These are phyloP conservation scores for Quercus agrifolia DNA, from an alignment of 306 rosid species.

Conservation along the genomic window DNA sequence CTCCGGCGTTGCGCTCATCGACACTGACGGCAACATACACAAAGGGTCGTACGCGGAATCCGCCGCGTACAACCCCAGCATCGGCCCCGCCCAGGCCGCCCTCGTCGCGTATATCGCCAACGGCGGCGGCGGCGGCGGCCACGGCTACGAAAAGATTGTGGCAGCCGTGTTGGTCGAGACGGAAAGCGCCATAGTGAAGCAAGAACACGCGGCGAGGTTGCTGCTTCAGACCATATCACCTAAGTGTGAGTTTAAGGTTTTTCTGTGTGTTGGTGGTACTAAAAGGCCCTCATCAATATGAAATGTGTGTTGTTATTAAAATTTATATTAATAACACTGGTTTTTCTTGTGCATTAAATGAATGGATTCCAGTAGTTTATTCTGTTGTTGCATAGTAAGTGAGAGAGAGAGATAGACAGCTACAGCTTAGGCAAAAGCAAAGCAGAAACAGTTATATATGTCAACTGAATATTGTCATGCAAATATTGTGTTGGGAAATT, in stretches of 20 bases:
- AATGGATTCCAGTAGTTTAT: too few species aligned
- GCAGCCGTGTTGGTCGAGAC: slow-evolving; percentile 73
- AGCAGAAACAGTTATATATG: too few species aligned
- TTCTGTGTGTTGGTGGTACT: slow-evolving; percentile 25
- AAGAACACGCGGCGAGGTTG: slow-evolving; percentile 60
- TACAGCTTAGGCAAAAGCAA: too few species aligned
- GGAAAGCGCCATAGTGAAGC: slow-evolving; percentile 56
- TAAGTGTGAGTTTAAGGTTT: slow-evolving; percentile 31
- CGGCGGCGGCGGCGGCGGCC: slow-evolving; percentile 43
- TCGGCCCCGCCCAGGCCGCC: slow-evolving; percentile 82
- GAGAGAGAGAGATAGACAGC: too few species aligned
- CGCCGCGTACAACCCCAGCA: slow-evolving; percentile 87
- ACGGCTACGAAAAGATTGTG: slow-evolving; percentile 46
- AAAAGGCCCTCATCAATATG: too few species aligned
- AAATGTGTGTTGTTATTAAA: too few species aligned
- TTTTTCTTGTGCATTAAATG: too few species aligned
- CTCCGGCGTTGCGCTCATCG: slow-evolving; percentile 71
- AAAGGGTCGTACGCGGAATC: slow-evolving; percentile 82
- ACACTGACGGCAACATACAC: slow-evolving; percentile 39
- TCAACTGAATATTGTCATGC: too few species aligned
- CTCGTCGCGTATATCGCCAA: slow-evolving; percentile 60
- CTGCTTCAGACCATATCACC: slow-evolving; percentile 55
- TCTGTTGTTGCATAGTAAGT: too few species aligned
- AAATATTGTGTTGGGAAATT: too few species aligned
- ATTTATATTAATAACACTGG: too few species aligned